Percentiles rank a stretch among this genome's conserved stretches.
Conservation (phyloP, 768 basidiomycete genomes). For the Hygrophorus pudorinus region DNA sequence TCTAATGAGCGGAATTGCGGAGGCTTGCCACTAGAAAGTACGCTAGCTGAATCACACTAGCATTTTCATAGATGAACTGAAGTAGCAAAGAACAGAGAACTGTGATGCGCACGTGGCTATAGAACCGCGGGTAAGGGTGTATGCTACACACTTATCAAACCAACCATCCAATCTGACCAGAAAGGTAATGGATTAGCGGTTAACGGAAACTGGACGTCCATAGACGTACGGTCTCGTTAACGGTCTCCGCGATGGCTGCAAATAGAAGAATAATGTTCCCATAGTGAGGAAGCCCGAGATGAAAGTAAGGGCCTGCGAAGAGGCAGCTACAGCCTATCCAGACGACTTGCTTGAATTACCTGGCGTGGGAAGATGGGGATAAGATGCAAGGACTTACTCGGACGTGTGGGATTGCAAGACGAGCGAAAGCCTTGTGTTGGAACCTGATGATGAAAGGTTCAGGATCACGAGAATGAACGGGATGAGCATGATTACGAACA, state of each 20-base stretch:
- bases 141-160: slow-evolving; percentile 14
- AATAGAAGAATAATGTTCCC: slow-evolving; percentile 8
- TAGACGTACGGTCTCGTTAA: slow-evolving; percentile 2
- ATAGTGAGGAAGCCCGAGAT: slow-evolving; percentile 8
- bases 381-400: not conserved
- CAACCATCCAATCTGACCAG: slow-evolving; percentile 1
- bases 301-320: slow-evolving; percentile 10
- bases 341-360: not conserved
- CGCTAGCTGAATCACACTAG: slow-evolving; percentile 11
- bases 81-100: not conserved
- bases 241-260: slow-evolving; percentile 7
- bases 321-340: slow-evolving; percentile 6
- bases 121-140: slow-evolving; percentile 11
- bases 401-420: too few relatives aligned
- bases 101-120: slow-evolving; percentile 5
- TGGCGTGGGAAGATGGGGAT: too few relatives aligned
- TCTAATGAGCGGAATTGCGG: not conserved
- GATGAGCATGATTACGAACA: too few relatives aligned
- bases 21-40: slow-evolving; percentile 13
- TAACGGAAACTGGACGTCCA: not conserved
- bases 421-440: too few relatives aligned
- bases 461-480: too few relatives aligned
- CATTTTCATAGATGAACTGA: not conserved
- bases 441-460: too few relatives aligned
- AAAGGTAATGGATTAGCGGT: not conserved